phyloP scores from a whole-genome alignment of 192 early-diverging fungal genomes.

The Phlyctochytrium bullatum region DNA sequence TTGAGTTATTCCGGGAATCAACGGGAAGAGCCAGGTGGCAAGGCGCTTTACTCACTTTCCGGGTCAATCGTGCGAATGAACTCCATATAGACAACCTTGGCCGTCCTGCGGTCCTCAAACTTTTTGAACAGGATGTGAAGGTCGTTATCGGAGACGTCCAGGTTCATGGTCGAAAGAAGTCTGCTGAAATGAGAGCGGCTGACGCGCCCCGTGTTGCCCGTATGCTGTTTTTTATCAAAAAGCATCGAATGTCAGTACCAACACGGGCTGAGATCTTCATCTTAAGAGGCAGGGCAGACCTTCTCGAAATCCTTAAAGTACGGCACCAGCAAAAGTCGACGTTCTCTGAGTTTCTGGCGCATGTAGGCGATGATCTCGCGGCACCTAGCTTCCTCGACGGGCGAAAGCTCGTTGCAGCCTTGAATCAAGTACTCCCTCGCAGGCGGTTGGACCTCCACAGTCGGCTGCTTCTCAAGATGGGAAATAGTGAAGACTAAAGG shows the following conservation, averaged over 20 bases:
- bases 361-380: slow-evolving; percentile 35
- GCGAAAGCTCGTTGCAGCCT: slow-evolving; percentile 37
- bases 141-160: slow-evolving; percentile 50
- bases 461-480: slow-evolving; percentile 47
- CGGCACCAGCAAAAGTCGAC: slow-evolving; percentile 44
- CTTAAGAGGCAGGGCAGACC: slow-evolving; percentile 11
- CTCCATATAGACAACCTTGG: slow-evolving; percentile 53
- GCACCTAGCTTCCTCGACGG: slow-evolving; percentile 44
- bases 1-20: neutral
- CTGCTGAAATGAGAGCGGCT: slow-evolving; percentile 53
- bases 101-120: slow-evolving; percentile 40
- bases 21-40: neutral
- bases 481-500: slow-evolving; percentile 50
- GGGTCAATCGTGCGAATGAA: slow-evolving; percentile 51
- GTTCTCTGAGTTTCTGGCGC: slow-evolving; percentile 31
- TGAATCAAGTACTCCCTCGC: slow-evolving; percentile 41
- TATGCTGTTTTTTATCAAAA: slow-evolving; percentile 21
- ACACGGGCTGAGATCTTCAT: neutral
- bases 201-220: slow-evolving; percentile 46
- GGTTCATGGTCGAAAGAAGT: slow-evolving; percentile 42
- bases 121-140: slow-evolving; percentile 52
- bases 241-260: neutral
- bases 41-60: slow-evolving; percentile 38
- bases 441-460: slow-evolving; percentile 44
- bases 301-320: slow-evolving; percentile 56